Percentiles rank a stretch among this genome's conserved stretches.
Evolutionary conservation across 2,329 filamentous ascomycete species (phyloP).

Genomic region (Hymenoscyphus fraxineus): DNA sequence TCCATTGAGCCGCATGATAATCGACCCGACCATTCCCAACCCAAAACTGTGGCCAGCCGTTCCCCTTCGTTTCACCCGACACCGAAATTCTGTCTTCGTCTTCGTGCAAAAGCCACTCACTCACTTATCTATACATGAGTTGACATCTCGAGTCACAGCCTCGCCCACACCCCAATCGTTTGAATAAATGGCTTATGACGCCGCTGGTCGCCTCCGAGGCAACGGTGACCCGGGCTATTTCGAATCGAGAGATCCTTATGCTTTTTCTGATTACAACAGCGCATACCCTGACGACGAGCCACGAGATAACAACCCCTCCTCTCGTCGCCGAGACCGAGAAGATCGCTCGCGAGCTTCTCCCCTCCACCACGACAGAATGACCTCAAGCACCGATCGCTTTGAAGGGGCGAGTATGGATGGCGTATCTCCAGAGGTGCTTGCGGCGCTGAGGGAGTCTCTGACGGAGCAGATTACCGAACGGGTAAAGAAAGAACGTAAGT

Average conservation of each 20-base stretch:
- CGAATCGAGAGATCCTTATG: conserved; percentile 16
- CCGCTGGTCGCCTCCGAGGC: conserved; percentile 25
- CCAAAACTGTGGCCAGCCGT: neutral
- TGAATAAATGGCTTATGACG: conserved; percentile 22
- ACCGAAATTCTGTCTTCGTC: neutral
- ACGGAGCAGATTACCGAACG: conserved; percentile 52
- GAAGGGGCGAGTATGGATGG: conserved; percentile 26
- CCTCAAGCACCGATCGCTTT: conserved; percentile 17
- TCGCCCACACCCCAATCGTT: conserved; percentile 22
- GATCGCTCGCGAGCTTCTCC: conserved; percentile 23
- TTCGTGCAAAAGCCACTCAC: too few species aligned
- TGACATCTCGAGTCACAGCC: conserved; percentile 21
- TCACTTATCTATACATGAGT: conserved; percentile 16
- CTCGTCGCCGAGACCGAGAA: conserved; percentile 20
- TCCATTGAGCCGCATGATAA: neutral
- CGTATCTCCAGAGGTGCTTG: conserved; percentile 57
- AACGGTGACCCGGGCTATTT: conserved; percentile 24
- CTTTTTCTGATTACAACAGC: conserved; percentile 22
- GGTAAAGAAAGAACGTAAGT: conserved; percentile 50
- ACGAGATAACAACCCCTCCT: conserved; percentile 23
- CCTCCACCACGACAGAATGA: conserved; percentile 20
- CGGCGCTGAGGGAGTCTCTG: conserved; percentile 47
- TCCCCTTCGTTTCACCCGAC: neutral
- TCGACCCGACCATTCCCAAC: neutral
- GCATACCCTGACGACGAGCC: conserved; percentile 23